A percentile compares a stretch with the other conserved stretches of the same genome.
Conservation (phyloP, 164 flowering plant genomes). For the Pachysandra terminalis region DNA sequence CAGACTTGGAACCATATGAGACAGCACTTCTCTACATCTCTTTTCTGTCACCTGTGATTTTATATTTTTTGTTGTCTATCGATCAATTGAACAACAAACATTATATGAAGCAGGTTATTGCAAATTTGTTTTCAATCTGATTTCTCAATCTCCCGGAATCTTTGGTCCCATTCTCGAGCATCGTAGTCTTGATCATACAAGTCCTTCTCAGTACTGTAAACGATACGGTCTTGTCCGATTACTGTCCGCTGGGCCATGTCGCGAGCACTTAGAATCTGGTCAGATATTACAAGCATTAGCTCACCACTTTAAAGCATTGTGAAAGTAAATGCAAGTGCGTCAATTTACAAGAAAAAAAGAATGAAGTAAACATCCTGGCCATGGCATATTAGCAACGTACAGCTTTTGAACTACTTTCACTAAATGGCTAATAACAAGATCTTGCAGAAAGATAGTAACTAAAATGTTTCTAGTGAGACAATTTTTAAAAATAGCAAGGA, state of each 20-base stretch:
- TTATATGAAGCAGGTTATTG: not conserved
- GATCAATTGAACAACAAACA: too few species aligned
- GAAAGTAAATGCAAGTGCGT: not conserved
- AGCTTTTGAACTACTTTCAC: too few species aligned
- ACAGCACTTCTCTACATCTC: too few species aligned
- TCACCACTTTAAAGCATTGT: not conserved
- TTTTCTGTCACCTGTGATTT: too few species aligned
- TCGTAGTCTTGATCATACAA: constrained; percentile 79
- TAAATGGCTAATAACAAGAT: too few species aligned
- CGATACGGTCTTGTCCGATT: constrained; percentile 76
- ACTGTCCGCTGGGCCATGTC: constrained; percentile 88
- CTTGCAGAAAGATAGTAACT: too few species aligned
- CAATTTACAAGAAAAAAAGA: not conserved
- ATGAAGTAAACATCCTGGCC: too few species aligned
- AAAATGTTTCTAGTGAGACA: too few species aligned
- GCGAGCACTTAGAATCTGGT: constrained; percentile 88
- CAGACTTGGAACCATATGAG: too few species aligned
- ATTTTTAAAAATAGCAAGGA: too few species aligned
- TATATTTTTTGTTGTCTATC: too few species aligned
- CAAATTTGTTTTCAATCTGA: constrained; percentile 35
- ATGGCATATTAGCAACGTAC: too few species aligned
- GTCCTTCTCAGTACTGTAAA: constrained; percentile 85
- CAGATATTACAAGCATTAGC: not conserved
- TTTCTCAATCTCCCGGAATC: constrained; percentile 67
- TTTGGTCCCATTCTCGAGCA: constrained; percentile 73